Evolutionary conservation across 495 filamentous ascomycete genomes (phyloP).

Genomic region (Trichoderma gamsii): DNA sequence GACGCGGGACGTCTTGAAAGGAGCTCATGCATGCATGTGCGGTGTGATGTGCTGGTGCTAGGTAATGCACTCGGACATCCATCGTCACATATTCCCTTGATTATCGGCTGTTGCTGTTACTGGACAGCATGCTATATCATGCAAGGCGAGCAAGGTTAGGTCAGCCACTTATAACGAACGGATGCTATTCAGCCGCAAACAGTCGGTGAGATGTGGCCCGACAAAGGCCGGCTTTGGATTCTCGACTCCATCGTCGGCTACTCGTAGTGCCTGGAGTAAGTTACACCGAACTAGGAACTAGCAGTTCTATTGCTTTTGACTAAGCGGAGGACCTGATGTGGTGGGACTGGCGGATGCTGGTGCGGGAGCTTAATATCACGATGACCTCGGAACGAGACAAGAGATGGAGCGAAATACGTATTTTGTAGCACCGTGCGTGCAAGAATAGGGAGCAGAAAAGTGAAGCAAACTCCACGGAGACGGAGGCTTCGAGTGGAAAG

Average conservation of each 20-base stretch:
- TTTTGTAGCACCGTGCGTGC: too few relatives aligned
- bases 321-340: too few relatives aligned
- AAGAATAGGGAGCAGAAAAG: too few relatives aligned
- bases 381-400: too few relatives aligned
- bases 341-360: too few relatives aligned
- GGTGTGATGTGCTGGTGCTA: not conserved
- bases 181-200: not conserved
- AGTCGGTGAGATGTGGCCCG: slow-evolving; percentile 2
- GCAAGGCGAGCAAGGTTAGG: not conserved
- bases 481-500: too few relatives aligned
- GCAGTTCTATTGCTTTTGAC: too few relatives aligned
- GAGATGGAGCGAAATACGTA: too few relatives aligned
- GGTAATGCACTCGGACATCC: not conserved
- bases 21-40: not conserved
- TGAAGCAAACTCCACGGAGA: too few relatives aligned
- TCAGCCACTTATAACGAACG: not conserved
- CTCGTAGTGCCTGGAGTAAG: too few relatives aligned
- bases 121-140: not conserved
- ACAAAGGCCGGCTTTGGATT: not conserved
- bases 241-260: not conserved
- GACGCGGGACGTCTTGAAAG: not conserved
- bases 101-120: not conserved
- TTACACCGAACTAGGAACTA: too few relatives aligned
- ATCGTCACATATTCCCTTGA: slow-evolving; percentile 6
- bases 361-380: too few relatives aligned